Conservation (phyloP, 2,329 filamentous ascomycete genomes). For the Ophiocordyceps australis region DNA sequence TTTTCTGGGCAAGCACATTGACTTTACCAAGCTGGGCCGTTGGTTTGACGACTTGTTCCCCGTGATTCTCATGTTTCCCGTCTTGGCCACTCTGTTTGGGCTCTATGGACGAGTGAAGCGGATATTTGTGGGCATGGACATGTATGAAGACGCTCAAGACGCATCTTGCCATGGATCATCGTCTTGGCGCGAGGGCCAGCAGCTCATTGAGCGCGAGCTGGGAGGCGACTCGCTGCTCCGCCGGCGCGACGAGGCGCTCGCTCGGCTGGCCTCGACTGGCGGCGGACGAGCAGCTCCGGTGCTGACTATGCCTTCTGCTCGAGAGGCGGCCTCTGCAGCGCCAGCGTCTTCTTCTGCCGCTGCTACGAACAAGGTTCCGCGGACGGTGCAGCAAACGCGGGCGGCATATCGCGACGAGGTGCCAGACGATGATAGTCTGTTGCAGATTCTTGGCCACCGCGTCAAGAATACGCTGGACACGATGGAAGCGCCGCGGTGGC, state of each 20-base stretch:
- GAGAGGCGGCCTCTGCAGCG: conserved; percentile 18
- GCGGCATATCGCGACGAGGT: conserved; percentile 24
- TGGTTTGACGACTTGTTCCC: conserved; percentile 85
- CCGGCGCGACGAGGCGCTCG: conserved; percentile 24
- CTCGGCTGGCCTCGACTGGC: conserved; percentile 11
- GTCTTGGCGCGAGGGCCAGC: conserved; percentile 79
- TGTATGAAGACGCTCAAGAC: conserved; percentile 58
- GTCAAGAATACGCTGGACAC: conserved; percentile 87
- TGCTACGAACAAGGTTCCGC: no score
- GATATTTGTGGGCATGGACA: conserved; percentile 57
- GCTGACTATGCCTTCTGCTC: conserved; percentile 25
- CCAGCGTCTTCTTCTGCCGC: conserved; percentile 5
- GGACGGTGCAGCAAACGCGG: conserved; percentile 9
- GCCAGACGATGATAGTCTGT: conserved; percentile 62
- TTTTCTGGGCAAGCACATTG: conserved; percentile 70
- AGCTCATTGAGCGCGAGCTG: conserved; percentile 76
- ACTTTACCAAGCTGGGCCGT: conserved; percentile 63
- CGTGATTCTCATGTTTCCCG: conserved; percentile 69
- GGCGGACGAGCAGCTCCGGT: conserved; percentile 17
- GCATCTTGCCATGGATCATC: conserved; percentile 53
- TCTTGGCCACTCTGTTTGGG: conserved; percentile 73
- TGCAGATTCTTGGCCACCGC: conserved; percentile 65
- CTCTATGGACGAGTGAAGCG: conserved; percentile 70
- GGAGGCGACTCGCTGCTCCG: conserved; percentile 41
- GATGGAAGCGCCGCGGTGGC: conserved; percentile 65